Evolutionary conservation across 495 filamentous ascomycete genomes (phyloP).

Genomic region (Xanthoparmelia taractica): DNA sequence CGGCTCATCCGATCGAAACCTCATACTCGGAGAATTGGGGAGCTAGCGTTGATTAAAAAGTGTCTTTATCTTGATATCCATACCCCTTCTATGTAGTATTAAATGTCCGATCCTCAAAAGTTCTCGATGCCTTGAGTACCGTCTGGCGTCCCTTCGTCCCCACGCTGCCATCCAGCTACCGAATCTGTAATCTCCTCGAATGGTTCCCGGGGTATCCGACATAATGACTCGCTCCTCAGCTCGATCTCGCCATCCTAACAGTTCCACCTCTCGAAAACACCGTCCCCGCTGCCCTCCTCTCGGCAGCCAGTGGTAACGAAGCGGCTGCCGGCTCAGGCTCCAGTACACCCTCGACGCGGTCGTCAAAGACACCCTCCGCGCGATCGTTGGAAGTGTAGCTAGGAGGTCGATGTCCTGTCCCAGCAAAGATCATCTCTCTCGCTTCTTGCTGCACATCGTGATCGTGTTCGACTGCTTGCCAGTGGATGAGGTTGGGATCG

Average conservation of each 20-base stretch:
- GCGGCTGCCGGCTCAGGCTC: not conserved
- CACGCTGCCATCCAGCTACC: not conserved
- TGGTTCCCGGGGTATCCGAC: not conserved
- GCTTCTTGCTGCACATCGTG: conserved; percentile 17
- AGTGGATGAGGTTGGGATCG: conserved; percentile 72
- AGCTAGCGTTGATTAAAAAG: conserved; percentile 10
- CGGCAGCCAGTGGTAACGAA: conserved; percentile 3
- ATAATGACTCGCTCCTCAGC: not conserved
- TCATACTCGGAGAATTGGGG: conserved; percentile 20
- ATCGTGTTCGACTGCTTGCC: conserved; percentile 51
- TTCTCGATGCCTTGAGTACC: not conserved
- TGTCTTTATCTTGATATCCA: not conserved
- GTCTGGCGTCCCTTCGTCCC: not conserved
- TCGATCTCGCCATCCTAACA: not conserved
- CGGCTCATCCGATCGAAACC: conserved; percentile 61
- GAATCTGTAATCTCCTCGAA: no score
- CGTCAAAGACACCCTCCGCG: not conserved
- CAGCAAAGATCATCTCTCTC: conserved; percentile 17
- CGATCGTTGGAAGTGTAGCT: conserved; percentile 16
- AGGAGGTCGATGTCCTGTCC: conserved; percentile 20
- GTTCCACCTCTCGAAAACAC: conserved; percentile 5
- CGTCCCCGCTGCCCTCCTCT: conserved; percentile 11
- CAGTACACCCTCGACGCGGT: not conserved
- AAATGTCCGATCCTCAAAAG: not conserved
- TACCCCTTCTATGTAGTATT: not conserved